Base-by-base conservation (phyloP, 2,329 filamentous ascomycete genomes). In the Taxawa tesnikishii region DNA sequence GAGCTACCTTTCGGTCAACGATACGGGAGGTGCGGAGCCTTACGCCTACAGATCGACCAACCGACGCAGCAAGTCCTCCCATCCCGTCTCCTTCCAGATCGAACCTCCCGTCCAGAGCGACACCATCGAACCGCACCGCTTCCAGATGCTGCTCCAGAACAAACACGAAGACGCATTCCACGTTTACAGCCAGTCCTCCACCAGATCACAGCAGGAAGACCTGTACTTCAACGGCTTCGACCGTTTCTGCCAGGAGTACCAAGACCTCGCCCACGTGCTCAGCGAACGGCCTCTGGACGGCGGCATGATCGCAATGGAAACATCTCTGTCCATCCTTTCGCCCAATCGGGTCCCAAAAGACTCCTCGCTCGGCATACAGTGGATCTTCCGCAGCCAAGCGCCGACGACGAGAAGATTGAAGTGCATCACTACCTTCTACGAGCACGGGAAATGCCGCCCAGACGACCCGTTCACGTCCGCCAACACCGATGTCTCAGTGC, bases 101-200 rank as follows among this genome's bases (percentile, higher is more conserved):
- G 24, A 25, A 36, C 17, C 23, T 13, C 33, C 48, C 28, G 12
- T 34, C 7, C 24, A 35, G 4, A 39, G 46, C 2, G 45, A 44
- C 9, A 29, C 43, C 12, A 49, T 55, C 14, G 39, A 47, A 34
- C 51, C 51, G 6, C 38, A 32, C 5, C 45, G 54, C 6, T 62
- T 64, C 25, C 48, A 51, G 32, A 60, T 65, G 54, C 51, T 56
- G 19, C 54, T 62, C 14, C 53, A 56, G 33, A 53, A 50, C 13
- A 51, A 50, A 23, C 33, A 35, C 18, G 23, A 19, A 5, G 6
- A 12, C 7, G 23, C 17, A 14, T 38, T 60, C 15, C 59, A 63
- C 38, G 54, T 46, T n/a, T 59, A 60, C 33, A 59, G 57, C 0
- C 45, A 48, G 27, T 46, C 56, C 6, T 44, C 49, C 9, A 38